Base-by-base conservation (phyloP, 2,329 filamentous ascomycete species). In the Penicillium aurantiogriseum region DNA sequence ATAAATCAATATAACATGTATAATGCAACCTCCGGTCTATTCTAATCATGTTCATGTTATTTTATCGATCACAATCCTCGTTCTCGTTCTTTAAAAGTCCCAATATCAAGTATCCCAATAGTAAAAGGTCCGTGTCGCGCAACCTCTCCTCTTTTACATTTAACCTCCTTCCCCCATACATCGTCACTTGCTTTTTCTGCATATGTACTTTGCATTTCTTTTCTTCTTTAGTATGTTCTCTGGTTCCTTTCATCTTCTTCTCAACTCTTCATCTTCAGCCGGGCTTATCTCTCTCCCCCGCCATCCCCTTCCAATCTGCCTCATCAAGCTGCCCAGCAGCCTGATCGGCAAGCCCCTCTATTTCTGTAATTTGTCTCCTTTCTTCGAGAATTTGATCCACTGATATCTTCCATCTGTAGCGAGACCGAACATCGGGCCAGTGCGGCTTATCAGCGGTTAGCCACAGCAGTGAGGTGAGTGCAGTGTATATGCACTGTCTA, bases 301-400 rank as follows among this genome's bases (percentile, higher is more conserved):
- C n/a, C 29, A 23, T 10, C 19, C 29, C 44, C 19, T 17, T 23
- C 13, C 13, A 47, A 35, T 6, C 29, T 13, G 3, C 19, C 44
- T 47, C 29, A 6, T 17, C 29, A 47, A 17, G 54, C 57, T 42
- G 61, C 66, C 63, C 61, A 62, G 67, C 59, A 49, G 59, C 65
- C 63, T 65, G 59, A 66, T 57, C 45, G 25, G 55, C 44, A 13
- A 40, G 35, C 50, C 46, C 51, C 54, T 59, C 51, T 44, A 17
- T 31, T 21, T 36, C n/a, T n/a, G 21, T 27, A 39, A 23, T 25
- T 21, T 29, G 9, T 29, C 19, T 29, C 7, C 10, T 50, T 21
- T 11, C 4, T 15, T 40, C 2, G 7, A 8, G n/a, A 1, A 21
- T 15, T 5, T 21, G 13, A 50, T 10, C 25, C n/a, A 2, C 35